Base-by-base conservation (phyloP, 208 protist species). In the Wallacemonas rigidus region DNA sequence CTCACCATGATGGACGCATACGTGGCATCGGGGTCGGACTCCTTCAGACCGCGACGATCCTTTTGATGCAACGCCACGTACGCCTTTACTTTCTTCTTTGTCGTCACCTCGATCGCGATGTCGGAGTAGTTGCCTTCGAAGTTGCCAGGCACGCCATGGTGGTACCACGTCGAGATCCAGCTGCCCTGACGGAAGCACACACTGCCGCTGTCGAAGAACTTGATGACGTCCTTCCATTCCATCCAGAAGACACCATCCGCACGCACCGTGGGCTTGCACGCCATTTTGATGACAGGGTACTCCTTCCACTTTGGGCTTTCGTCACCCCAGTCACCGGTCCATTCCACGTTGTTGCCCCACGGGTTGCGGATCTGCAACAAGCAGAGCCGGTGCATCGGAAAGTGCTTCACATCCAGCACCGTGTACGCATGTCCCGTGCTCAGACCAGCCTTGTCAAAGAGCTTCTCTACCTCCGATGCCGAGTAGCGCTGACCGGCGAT, bases 291-390 rank as follows among this genome's bases (percentile, higher is more conserved):
- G 69, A 83, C 48, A 15, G 88, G 80, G 70, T 91, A 86, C 72
- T 69, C 58, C 65, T 48, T 57, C 87, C 84, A 92, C 60, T 76
- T 67, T 40, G 67, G 79, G 67, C 82, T 87, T 38, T 82, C 43
- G 63, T 89, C 82, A 40, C 82, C 47, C 84, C 87, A 93, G 67
- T 78, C 80, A 15, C 83, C 79, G 36, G 63, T 87, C 83, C 88
- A 93, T 75, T 91, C 88, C 76, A 83, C 76, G 39, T 80, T 65
- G 56, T 85, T 88, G 56, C 85, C 88, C 88, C 82, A 90, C 57
- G 88, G 88, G 77, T 89, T 91, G 48, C 85, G 76, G 51, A 90
- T 91, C 64, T 90, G 86, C 39, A 88, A 74, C 74, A 92, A 17
- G 56, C 77, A 87, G 43, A 90, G 71, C 15, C 79, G 60, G 48